Evolutionary conservation across 257 asterid species (phyloP).

Genomic region (Plantago elongata): DNA sequence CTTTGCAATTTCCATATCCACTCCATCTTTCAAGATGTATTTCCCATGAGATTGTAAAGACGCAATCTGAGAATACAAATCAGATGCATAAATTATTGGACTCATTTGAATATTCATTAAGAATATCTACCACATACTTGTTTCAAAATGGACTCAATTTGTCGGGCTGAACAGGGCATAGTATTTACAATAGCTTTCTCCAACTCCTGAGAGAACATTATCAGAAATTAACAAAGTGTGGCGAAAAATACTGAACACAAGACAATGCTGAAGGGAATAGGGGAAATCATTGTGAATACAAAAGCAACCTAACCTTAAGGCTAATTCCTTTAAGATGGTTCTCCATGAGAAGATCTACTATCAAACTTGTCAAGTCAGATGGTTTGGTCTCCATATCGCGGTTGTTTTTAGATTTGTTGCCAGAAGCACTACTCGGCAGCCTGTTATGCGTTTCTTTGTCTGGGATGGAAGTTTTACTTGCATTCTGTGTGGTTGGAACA

Average conservation of each 20-base stretch:
- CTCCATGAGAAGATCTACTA: slow-evolving; percentile 67
- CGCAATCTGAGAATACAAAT: slow-evolving; percentile 55
- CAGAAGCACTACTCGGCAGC: slow-evolving; percentile 29
- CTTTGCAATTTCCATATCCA: slow-evolving; percentile 51
- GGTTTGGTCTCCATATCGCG: slow-evolving; percentile 39
- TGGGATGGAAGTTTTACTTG: slow-evolving; percentile 36
- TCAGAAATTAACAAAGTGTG: slow-evolving; percentile 10
- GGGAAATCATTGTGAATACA: background rate
- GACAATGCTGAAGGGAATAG: background rate
- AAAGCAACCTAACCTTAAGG: slow-evolving; percentile 50
- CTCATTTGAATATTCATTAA: slow-evolving; percentile 13
- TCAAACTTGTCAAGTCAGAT: slow-evolving; percentile 59
- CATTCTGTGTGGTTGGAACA: slow-evolving; percentile 34
- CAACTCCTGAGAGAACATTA: slow-evolving; percentile 50
- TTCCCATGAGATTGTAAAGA: slow-evolving; percentile 73
- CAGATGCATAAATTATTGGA: slow-evolving; percentile 18
- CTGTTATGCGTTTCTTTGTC: slow-evolving; percentile 51
- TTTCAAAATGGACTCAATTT: slow-evolving; percentile 77
- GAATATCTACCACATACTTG: slow-evolving; percentile 49
- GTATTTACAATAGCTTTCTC: slow-evolving; percentile 87
- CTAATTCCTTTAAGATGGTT: slow-evolving; percentile 75
- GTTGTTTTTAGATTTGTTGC: slow-evolving; percentile 43
- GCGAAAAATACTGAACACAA: background rate
- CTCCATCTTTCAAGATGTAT: slow-evolving; percentile 70
- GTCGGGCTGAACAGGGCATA: slow-evolving; percentile 58